These are phyloP conservation scores for Baeospora myosura DNA, from an alignment of 1,284 basidiomycete species.

Conservation along the genomic window DNA sequence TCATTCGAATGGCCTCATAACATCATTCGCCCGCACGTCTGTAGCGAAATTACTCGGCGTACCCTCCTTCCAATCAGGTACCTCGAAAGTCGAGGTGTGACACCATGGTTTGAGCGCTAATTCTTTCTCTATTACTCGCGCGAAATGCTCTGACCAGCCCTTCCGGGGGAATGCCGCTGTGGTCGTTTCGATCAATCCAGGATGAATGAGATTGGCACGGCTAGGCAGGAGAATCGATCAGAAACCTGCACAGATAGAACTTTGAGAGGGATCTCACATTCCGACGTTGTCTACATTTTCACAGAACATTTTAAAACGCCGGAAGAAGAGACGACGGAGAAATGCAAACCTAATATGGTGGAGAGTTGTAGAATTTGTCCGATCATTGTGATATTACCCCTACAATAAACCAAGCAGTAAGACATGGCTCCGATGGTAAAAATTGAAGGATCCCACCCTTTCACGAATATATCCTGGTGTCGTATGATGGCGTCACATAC, in stretches of 20 bases:
- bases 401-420: constrained; percentile 7
- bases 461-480: constrained; percentile 54
- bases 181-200: constrained; percentile 35
- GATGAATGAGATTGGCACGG: constrained; percentile 39
- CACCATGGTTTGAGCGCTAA: constrained; percentile 44
- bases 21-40: constrained; percentile 38
- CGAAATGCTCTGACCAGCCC: constrained; percentile 42
- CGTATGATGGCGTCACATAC: constrained; percentile 52
- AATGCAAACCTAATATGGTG: constrained; percentile 37
- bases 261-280: constrained; percentile 26
- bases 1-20: constrained; percentile 36
- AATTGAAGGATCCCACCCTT: constrained; percentile 26
- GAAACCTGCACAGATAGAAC: background rate
- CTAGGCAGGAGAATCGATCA: constrained; percentile 16
- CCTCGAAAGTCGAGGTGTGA: constrained; percentile 43
- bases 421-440: background rate
- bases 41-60: constrained; percentile 41
- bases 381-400: constrained; percentile 46
- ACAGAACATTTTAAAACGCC: constrained; percentile 1
- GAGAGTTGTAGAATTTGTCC: constrained; percentile 47
- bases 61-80: constrained; percentile 38
- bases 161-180: constrained; percentile 36
- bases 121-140: constrained; percentile 40
- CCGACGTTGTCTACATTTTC: constrained; percentile 34
- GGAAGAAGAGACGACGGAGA: constrained; percentile 5